These are phyloP conservation scores for Sclerotinia glacialis DNA, from an alignment of 2,329 filamentous ascomycete species.

Conservation along the genomic window DNA sequence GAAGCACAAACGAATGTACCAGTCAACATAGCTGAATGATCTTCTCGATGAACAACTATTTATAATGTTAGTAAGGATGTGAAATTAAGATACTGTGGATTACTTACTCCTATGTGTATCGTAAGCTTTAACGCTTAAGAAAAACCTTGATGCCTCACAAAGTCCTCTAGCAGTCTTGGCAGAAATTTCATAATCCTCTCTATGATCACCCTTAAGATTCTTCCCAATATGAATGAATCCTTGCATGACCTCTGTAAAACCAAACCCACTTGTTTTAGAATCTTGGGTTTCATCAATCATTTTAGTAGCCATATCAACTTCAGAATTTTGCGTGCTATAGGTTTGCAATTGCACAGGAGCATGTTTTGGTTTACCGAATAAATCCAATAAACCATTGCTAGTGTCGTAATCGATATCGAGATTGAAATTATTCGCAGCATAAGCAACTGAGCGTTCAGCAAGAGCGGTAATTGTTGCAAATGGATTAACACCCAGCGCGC, in stretches of 20 bases:
- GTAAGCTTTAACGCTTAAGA: slow-evolving; percentile 56
- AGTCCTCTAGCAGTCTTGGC: slow-evolving; percentile 52
- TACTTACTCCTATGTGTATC: slow-evolving; percentile 46
- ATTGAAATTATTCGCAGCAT: slow-evolving; percentile 44
- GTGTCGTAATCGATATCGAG: slow-evolving; percentile 46
- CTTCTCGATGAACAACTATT: slow-evolving; percentile 45
- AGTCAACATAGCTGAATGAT: slow-evolving; percentile 53
- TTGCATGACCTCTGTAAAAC: slow-evolving; percentile 64
- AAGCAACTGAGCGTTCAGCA: slow-evolving; percentile 60
- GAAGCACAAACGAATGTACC: slow-evolving; percentile 58
- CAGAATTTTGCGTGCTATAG: slow-evolving; percentile 28
- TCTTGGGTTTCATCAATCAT: slow-evolving; percentile 39
- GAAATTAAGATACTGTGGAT: accelerated
- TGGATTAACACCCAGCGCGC: slow-evolving; percentile 62
- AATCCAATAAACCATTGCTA: slow-evolving; percentile 50
- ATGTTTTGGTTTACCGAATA: slow-evolving; percentile 51
- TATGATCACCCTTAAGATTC: slow-evolving; percentile 45
- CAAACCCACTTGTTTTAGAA: slow-evolving; percentile 49
- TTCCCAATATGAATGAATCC: slow-evolving; percentile 54
- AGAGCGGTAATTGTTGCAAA: slow-evolving; percentile 68
- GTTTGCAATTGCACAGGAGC: slow-evolving; percentile 21
- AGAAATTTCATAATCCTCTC: slow-evolving; percentile 53
- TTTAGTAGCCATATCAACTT: slow-evolving; percentile 45
- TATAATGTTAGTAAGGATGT: background rate
- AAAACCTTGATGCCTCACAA: slow-evolving; percentile 56